Percentiles rank a stretch among this genome's conserved stretches.
phyloP scores from a whole-genome alignment of 2,329 filamentous ascomycete species.

The Coccinonectria pachysandricola region DNA sequence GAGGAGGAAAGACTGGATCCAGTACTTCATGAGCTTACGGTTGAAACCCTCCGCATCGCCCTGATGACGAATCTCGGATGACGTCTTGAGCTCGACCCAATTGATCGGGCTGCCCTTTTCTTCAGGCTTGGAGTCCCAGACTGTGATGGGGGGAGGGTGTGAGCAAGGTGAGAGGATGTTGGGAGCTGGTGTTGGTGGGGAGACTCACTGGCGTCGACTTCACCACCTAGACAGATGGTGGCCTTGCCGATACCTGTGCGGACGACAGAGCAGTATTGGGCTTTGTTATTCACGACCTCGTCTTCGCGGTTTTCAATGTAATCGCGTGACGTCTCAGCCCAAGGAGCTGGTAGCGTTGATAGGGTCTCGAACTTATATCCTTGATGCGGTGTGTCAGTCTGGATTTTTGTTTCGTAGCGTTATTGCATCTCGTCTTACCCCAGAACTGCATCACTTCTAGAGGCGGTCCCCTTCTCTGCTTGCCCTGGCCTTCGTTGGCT shows the following conservation, averaged over 20 bases:
- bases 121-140: constrained; percentile 73
- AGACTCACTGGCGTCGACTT: constrained; percentile 73
- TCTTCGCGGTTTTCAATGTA: constrained; percentile 68
- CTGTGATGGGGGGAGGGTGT: constrained; percentile 34
- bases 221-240: constrained; percentile 72
- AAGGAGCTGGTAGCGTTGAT: constrained; percentile 62
- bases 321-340: constrained; percentile 61
- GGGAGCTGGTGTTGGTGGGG: neutral
- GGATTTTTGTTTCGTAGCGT: neutral
- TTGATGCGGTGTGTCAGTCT: constrained; percentile 22
- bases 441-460: constrained; percentile 85
- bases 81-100: constrained; percentile 93
- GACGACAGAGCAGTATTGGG: constrained; percentile 93
- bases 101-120: constrained; percentile 59
- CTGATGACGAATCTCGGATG: constrained; percentile 57
- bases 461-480: constrained; percentile 33
- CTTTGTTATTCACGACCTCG: constrained; percentile 72
- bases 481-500: constrained; percentile 37
- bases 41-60: constrained; percentile 69
- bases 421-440: constrained; percentile 42
- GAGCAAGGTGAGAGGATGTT: constrained; percentile 3
- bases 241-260: constrained; percentile 73
- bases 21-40: constrained; percentile 86
- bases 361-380: constrained; percentile 96
- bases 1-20: constrained; percentile 91